These are phyloP conservation scores for Sinapis alba DNA, from an alignment of 441 rosid species.

Conservation along the genomic window DNA sequence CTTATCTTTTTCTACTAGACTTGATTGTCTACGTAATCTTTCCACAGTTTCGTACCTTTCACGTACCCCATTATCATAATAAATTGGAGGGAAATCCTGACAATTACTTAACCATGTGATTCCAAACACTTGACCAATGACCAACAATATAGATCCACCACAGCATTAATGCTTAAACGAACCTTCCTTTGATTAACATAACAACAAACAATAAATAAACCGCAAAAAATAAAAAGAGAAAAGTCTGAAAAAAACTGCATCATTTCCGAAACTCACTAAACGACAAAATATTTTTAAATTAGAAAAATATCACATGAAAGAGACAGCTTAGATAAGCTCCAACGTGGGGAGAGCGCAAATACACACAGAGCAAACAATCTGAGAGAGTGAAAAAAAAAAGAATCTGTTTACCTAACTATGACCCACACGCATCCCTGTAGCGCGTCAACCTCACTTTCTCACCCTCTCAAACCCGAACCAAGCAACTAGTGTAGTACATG, in stretches of 20 bases:
- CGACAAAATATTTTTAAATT: constrained; percentile 39
- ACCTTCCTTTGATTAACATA: constrained; percentile 32
- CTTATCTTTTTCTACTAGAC: neutral
- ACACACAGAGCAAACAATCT: constrained; percentile 30
- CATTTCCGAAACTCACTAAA: constrained; percentile 48
- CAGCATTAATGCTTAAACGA: constrained; percentile 31
- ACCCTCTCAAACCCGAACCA: neutral
- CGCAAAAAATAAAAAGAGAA: neutral
- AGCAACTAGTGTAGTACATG: neutral
- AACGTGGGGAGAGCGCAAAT: constrained; percentile 45
- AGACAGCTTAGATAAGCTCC: constrained; percentile 51
- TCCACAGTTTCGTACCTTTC: constrained; percentile 27
- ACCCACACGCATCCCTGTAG: constrained; percentile 43
- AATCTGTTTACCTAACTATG: constrained; percentile 45
- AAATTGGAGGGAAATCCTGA: constrained; percentile 16
- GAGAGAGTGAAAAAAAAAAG: neutral
- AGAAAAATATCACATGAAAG: constrained; percentile 37
- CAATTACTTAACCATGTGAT: constrained; percentile 23
- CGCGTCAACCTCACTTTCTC: constrained; percentile 22
- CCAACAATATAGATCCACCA: constrained; percentile 12
- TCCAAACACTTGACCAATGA: constrained; percentile 19
- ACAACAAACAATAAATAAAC: constrained; percentile 15
- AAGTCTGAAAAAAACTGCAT: constrained; percentile 48
- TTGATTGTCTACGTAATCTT: neutral
- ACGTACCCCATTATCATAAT: constrained; percentile 28